A percentile compares a stretch with the other conserved stretches of the same genome.
These are phyloP conservation scores for Hypoxylon cercidicola DNA, from an alignment of 495 filamentous ascomycete species.

Conservation along the genomic window DNA sequence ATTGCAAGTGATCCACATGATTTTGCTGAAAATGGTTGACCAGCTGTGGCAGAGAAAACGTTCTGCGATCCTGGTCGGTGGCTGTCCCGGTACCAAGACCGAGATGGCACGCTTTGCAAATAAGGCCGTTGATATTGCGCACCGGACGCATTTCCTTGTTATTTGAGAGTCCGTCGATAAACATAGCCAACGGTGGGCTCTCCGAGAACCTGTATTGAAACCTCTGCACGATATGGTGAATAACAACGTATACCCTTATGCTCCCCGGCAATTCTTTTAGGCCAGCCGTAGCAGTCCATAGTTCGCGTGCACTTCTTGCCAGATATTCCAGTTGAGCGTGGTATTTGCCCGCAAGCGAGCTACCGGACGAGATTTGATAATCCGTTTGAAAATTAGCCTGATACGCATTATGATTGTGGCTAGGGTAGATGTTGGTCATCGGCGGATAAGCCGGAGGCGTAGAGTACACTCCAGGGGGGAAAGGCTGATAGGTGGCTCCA, in stretches of 20 bases:
- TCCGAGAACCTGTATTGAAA: constrained; percentile 65
- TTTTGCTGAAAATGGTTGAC: constrained; percentile 73
- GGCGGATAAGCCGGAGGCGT: constrained; percentile 26
- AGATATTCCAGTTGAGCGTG: constrained; percentile 67
- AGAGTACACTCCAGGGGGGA: constrained; percentile 19
- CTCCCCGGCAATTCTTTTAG: constrained; percentile 71
- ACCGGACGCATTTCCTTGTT: constrained; percentile 73
- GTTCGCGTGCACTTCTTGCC: constrained; percentile 65
- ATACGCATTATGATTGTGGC: constrained; percentile 44
- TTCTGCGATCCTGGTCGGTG: constrained; percentile 56
- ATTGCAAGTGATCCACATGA: constrained; percentile 59
- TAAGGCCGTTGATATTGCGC: constrained; percentile 70
- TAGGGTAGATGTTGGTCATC: constrained; percentile 22
- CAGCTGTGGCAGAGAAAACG: constrained; percentile 69
- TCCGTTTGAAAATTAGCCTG: constrained; percentile 31
- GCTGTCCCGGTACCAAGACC: constrained; percentile 47
- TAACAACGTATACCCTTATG: constrained; percentile 69
- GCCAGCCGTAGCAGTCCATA: constrained; percentile 69
- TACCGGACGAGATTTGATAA: constrained; percentile 27
- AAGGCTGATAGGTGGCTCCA: constrained; percentile 12
- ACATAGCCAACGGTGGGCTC: constrained; percentile 66
- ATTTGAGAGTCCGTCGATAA: constrained; percentile 73
- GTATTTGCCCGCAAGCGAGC: constrained; percentile 50
- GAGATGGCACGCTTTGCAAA: constrained; percentile 69
- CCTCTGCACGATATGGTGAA: constrained; percentile 68